These are phyloP conservation scores for Sorghum bicolor DNA, from an alignment of 176 grass and related monocot species.

Conservation along the genomic window Sorghum_bicolor_NCBIv3 NC_012870.2:10410001-10410500, in stretches of 20 bases:
- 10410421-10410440: background rate
- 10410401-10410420: background rate
- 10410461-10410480: slow-evolving; percentile 23
- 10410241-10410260: background rate
- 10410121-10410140: slow-evolving; percentile 17
- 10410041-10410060: background rate
- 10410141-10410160: slow-evolving; percentile 15
- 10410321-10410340: background rate
- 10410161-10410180: slow-evolving; percentile 14
- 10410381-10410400: background rate
- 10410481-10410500: slow-evolving; percentile 14
- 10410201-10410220: background rate
- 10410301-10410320: background rate
- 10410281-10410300: background rate
- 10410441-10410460: slow-evolving; percentile 23
- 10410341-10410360: background rate
- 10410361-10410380: background rate
- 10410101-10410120: slow-evolving; percentile 11
- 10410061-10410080: background rate
- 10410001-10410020: background rate
- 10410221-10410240: background rate
- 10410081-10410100: background rate
- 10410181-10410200: background rate
- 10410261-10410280: background rate
- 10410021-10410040: background rate